These are phyloP conservation scores for Flaveria robusta DNA, from an alignment of 129 eudicot species.

Conservation along the genomic window DNA sequence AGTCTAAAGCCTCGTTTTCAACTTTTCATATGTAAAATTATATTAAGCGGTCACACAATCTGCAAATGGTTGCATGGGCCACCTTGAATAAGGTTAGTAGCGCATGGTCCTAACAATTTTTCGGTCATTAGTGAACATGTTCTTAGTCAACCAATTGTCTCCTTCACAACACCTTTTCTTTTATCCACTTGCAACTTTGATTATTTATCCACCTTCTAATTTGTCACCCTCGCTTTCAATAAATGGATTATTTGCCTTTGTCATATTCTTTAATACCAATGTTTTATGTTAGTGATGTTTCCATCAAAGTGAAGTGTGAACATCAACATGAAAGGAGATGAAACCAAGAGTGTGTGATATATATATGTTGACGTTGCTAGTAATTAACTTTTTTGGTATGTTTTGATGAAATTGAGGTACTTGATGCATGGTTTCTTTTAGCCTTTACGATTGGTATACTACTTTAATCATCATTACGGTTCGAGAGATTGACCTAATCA, in stretches of 20 bases:
- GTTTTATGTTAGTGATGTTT: not conserved
- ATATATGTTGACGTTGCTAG: not conserved
- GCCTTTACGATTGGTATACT: no score
- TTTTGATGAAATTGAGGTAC: no score
- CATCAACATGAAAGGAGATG: no score
- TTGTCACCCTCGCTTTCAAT: not conserved
- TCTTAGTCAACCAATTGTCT: not conserved
- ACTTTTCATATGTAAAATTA: not conserved
- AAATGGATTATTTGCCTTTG: not conserved
- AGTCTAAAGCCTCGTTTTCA: no score
- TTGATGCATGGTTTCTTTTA: no score
- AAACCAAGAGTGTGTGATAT: not conserved
- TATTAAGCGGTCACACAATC: not conserved
- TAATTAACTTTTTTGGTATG: no score
- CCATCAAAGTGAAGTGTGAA: no score
- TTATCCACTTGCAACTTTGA: not conserved
- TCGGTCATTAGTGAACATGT: not conserved
- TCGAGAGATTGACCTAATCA: no score
- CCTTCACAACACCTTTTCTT: not conserved
- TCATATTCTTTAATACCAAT: not conserved
- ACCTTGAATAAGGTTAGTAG: not conserved
- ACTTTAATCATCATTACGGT: no score
- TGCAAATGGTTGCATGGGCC: not conserved
- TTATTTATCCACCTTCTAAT: not conserved
- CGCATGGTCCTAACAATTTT: not conserved